phyloP scores from a whole-genome alignment of 2,329 filamentous ascomycete genomes.

The Penicillium sp. region DNA sequence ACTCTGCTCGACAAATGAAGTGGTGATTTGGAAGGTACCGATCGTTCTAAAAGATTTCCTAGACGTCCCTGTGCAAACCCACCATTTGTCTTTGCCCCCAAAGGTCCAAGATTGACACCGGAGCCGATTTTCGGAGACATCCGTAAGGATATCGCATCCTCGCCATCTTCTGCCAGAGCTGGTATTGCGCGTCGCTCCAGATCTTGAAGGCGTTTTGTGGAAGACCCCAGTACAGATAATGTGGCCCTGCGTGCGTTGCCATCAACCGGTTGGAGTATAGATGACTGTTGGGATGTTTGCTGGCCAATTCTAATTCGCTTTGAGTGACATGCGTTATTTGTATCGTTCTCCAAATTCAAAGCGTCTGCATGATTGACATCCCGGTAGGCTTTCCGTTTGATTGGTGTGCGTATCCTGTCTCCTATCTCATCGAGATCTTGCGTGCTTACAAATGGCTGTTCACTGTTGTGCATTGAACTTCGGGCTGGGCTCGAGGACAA shows the following conservation, averaged over 20 bases:
- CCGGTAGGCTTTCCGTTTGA: conserved; percentile 29
- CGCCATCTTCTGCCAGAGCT: conserved; percentile 53
- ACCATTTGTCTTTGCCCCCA: background rate
- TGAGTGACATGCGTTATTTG: conserved; percentile 2
- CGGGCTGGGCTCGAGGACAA: conserved; percentile 36
- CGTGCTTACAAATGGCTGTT: conserved; percentile 51
- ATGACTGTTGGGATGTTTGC: conserved; percentile 2
- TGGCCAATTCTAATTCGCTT: background rate
- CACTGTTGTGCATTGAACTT: conserved; percentile 9
- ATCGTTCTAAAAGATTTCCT: conserved; percentile 34
- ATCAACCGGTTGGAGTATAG: conserved; percentile 32
- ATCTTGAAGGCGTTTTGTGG: conserved; percentile 36
- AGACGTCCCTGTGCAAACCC: conserved; percentile 28
- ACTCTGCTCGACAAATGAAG: conserved; percentile 10
- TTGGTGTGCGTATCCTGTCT: conserved; percentile 42
- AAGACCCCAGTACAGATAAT: conserved; percentile 7
- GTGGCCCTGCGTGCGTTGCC: conserved; percentile 23
- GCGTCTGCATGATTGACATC: conserved; percentile 4
- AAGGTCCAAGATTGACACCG: background rate
- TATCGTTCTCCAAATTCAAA: background rate
- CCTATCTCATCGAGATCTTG: conserved; percentile 60
- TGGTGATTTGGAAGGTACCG: conserved; percentile 24
- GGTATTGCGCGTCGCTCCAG: conserved; percentile 41
- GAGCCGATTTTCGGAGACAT: background rate
- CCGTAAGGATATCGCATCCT: conserved; percentile 19